These are phyloP conservation scores for Gliomastix tumulicola DNA, from an alignment of 2,329 filamentous ascomycete species.

Conservation along the genomic window DNA sequence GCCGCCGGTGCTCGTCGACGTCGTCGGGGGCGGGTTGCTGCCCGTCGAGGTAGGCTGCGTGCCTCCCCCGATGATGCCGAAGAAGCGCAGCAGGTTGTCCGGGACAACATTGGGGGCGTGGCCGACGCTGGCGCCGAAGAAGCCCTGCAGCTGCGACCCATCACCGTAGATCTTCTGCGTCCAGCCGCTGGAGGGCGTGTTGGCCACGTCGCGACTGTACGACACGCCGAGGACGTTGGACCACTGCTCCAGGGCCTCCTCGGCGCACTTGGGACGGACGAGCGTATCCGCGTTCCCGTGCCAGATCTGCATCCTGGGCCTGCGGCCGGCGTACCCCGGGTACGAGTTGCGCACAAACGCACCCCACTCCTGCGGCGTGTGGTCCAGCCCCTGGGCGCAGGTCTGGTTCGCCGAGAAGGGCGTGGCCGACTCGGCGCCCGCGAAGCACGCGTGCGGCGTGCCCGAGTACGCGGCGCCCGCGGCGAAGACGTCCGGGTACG, in stretches of 20 bases:
- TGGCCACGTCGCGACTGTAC: background rate
- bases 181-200: slow-evolving; percentile 5
- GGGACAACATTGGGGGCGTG: slow-evolving; percentile 7
- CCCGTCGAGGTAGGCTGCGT: background rate
- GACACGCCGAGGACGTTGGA: slow-evolving; percentile 3
- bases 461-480: slow-evolving; percentile 37
- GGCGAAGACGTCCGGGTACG: slow-evolving; percentile 38
- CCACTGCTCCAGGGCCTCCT: slow-evolving; percentile 6
- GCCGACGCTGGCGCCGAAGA: slow-evolving; percentile 4
- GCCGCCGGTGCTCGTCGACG: background rate
- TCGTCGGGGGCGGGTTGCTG: background rate
- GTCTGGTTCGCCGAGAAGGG: slow-evolving; percentile 28
- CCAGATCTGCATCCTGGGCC: slow-evolving; percentile 50
- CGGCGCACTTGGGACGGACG: slow-evolving; percentile 2
- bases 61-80: slow-evolving; percentile 6
- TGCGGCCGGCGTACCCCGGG: slow-evolving; percentile 39
- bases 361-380: slow-evolving; percentile 39
- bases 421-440: slow-evolving; percentile 5
- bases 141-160: slow-evolving; percentile 4
- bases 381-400: slow-evolving; percentile 38
- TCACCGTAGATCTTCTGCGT: slow-evolving; percentile 6
- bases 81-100: slow-evolving; percentile 9
- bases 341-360: slow-evolving; percentile 36
- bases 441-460: slow-evolving; percentile 34
- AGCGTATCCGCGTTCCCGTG: slow-evolving; percentile 42